Conservation (phyloP, 345 rosid species). For the Limnanthes douglasii region DNA sequence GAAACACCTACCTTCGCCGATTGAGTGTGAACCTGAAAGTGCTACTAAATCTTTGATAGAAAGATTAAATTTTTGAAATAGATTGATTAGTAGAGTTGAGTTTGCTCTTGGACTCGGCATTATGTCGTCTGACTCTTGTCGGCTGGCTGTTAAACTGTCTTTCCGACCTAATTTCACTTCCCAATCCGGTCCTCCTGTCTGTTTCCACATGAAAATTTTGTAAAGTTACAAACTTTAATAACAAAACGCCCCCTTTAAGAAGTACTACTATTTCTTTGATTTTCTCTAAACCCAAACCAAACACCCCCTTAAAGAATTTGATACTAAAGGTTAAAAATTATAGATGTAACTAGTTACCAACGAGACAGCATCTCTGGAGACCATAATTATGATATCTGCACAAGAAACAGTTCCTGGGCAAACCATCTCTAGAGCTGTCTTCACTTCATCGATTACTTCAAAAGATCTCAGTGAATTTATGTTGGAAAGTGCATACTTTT, state of each 20-base stretch:
- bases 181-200: conserved; percentile 92
- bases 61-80: conserved; percentile 46
- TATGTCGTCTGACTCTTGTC: conserved; percentile 41
- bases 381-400: conserved; percentile 84
- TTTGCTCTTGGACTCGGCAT: conserved; percentile 94
- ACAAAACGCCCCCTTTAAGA: too few relatives aligned
- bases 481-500: conserved; percentile 68
- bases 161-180: conserved; percentile 67
- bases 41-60: conserved; percentile 73
- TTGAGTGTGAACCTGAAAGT: conserved; percentile 92
- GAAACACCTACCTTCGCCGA: conserved; percentile 81
- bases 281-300: too few relatives aligned
- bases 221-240: neutral
- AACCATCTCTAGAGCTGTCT: conserved; percentile 54
- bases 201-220: neutral
- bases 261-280: too few relatives aligned
- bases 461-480: conserved; percentile 71
- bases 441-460: conserved; percentile 57
- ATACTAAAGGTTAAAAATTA: neutral
- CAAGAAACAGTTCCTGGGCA: conserved; percentile 82
- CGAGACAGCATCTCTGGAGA: conserved; percentile 79
- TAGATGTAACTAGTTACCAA: conserved; percentile 24
- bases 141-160: conserved; percentile 77
- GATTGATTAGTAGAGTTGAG: conserved; percentile 43
- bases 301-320: neutral